Conservation (phyloP, 2,329 filamentous ascomycete genomes). For the Stemphylium beticola region DNA sequence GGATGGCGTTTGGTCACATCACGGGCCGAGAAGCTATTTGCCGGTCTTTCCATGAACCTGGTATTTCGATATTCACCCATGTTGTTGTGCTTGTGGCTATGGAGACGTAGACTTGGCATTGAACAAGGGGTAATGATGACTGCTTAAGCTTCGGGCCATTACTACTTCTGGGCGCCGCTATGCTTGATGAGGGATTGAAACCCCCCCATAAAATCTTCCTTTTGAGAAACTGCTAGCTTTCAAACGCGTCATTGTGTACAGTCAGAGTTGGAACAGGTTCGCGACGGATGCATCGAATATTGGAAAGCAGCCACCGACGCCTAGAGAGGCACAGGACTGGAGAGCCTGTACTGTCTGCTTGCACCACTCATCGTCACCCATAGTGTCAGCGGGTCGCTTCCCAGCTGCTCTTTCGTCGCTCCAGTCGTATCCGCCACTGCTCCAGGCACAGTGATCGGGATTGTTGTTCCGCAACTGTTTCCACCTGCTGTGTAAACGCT, state of each 20-base stretch:
- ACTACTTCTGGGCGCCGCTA: too few species aligned
- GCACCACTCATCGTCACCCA: constrained; percentile 49
- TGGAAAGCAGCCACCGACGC: neutral
- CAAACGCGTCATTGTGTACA: constrained; percentile 8
- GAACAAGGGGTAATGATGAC: neutral
- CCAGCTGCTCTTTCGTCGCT: constrained; percentile 59
- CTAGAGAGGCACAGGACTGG: constrained; percentile 34
- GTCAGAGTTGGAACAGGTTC: constrained; percentile 2
- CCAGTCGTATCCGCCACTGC: constrained; percentile 53
- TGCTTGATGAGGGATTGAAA: too few species aligned
- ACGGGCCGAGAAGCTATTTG: neutral
- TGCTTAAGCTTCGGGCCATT: neutral
- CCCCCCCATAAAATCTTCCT: neutral
- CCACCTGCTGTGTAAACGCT: constrained; percentile 55
- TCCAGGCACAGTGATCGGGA: constrained; percentile 62
- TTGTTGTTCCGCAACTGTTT: constrained; percentile 59
- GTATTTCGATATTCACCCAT: constrained; percentile 1
- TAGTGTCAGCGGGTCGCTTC: constrained; percentile 51
- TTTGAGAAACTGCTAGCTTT: neutral
- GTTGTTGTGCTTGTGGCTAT: constrained; percentile 15
- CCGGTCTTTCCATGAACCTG: neutral
- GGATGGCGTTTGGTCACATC: neutral
- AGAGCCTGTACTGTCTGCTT: constrained; percentile 44
- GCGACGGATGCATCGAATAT: neutral
- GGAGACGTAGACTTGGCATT: neutral